These are phyloP conservation scores for Colletotrichum ledebouriae DNA, from an alignment of 2,329 filamentous ascomycete species.

Conservation along the genomic window DNA sequence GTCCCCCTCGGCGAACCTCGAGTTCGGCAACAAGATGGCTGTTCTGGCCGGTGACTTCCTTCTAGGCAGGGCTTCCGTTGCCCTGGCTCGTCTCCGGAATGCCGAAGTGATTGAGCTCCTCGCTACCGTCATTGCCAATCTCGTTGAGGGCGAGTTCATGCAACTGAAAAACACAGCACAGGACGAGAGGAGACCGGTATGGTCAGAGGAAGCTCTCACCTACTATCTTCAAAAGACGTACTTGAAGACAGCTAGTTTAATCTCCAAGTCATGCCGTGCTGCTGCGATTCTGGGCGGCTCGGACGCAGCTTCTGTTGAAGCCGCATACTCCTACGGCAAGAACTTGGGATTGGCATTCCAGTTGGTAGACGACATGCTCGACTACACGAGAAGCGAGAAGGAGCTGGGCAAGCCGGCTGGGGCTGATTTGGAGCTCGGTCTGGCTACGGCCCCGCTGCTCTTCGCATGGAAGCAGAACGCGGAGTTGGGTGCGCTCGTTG, in stretches of 20 bases:
- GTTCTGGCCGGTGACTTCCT: slow-evolving; percentile 98
- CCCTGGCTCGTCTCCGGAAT: slow-evolving; percentile 88
- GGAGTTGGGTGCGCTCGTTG: slow-evolving; percentile 88
- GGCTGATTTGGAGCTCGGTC: slow-evolving; percentile 90
- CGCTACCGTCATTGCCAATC: slow-evolving; percentile 95
- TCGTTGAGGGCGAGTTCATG: slow-evolving; percentile 99
- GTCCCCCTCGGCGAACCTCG: slow-evolving; percentile 88
- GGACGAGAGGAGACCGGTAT: slow-evolving; percentile 86
- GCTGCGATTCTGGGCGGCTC: slow-evolving; percentile 87
- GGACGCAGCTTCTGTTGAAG: slow-evolving; percentile 84
- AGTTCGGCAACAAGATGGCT: slow-evolving; percentile 99
- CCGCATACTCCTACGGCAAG: slow-evolving; percentile 91
- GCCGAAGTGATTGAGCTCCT: slow-evolving; percentile 95
- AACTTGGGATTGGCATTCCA: slow-evolving; percentile 97
- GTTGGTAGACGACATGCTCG: slow-evolving; percentile 96
- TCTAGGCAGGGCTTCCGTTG: slow-evolving; percentile 91
- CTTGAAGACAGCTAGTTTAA: slow-evolving; percentile 94
- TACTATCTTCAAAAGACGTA: slow-evolving; percentile 99
- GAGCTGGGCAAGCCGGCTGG: slow-evolving; percentile 96
- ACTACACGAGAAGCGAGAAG: slow-evolving; percentile 88
- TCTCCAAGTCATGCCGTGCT: slow-evolving; percentile 95
- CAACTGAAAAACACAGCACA: slow-evolving; percentile 95
- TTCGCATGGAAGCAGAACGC: slow-evolving; percentile 95
- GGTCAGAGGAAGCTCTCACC: slow-evolving; percentile 88
- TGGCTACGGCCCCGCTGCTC: slow-evolving; percentile 92